Conservation (phyloP, 1,284 basidiomycete species). For the Xerocomus nothofagi region DNA sequence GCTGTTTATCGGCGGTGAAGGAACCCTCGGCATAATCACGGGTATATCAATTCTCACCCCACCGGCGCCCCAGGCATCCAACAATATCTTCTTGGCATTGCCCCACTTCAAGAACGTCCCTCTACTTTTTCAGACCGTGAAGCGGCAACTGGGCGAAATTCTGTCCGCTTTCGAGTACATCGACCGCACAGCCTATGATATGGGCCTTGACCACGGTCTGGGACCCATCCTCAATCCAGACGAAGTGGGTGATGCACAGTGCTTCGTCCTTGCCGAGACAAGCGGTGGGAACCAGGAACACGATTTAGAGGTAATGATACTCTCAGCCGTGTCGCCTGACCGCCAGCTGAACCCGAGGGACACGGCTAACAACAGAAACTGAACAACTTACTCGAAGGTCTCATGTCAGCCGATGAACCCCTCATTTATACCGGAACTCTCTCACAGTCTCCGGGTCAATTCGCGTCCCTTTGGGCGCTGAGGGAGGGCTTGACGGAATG, state of each 20-base stretch:
- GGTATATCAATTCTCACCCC: slow-evolving; percentile 96
- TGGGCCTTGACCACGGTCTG: slow-evolving; percentile 78
- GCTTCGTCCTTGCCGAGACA: slow-evolving; percentile 94
- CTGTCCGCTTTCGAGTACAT: slow-evolving; percentile 98
- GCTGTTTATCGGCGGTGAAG: slow-evolving; percentile 97
- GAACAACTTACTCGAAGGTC: slow-evolving; percentile 72
- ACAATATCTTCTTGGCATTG: slow-evolving; percentile 75
- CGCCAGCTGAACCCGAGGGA: slow-evolving; percentile 10
- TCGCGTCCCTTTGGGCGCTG: slow-evolving; percentile 88
- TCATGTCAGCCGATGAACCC: slow-evolving; percentile 73
- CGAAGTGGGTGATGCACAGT: slow-evolving; percentile 75
- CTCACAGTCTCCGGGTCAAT: slow-evolving; percentile 90
- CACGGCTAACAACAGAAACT: slow-evolving; percentile 72
- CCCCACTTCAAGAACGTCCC: slow-evolving; percentile 74
- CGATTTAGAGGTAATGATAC: slow-evolving; percentile 79
- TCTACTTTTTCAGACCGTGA: slow-evolving; percentile 68
- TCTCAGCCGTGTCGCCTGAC: slow-evolving; percentile 3
- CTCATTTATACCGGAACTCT: slow-evolving; percentile 91
- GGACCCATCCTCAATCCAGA: slow-evolving; percentile 64
- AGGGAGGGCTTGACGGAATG: slow-evolving; percentile 96
- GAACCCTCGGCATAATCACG: slow-evolving; percentile 94
- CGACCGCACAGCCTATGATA: slow-evolving; percentile 85
- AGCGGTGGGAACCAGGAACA: slow-evolving; percentile 93
- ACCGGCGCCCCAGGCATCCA: slow-evolving; percentile 80
- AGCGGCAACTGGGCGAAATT: slow-evolving; percentile 88